Evolutionary conservation across 345 rosid genomes (phyloP).

Genomic region (Kandelia obovata): DNA sequence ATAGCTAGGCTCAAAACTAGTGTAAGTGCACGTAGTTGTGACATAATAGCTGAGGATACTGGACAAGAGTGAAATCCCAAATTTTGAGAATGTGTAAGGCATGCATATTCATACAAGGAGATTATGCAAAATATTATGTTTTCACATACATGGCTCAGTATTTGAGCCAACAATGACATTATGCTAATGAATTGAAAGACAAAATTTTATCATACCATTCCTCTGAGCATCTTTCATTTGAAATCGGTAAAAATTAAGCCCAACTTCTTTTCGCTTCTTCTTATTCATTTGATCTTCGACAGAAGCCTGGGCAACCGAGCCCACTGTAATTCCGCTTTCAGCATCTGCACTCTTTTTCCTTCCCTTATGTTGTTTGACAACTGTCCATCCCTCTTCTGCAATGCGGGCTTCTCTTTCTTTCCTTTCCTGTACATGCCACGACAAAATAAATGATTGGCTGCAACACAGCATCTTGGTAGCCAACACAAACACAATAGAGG

Average conservation of each 20-base stretch:
- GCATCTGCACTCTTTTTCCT: conserved; percentile 83
- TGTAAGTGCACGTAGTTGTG: background rate
- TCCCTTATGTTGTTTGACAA: conserved; percentile 89
- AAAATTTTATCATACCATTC: conserved; percentile 50
- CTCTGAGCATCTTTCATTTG: conserved; percentile 86
- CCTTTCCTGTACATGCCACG: conserved; percentile 51
- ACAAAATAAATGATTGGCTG: conserved; percentile 13
- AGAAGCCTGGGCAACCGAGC: conserved; percentile 72
- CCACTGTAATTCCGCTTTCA: conserved; percentile 75
- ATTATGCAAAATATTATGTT: background rate
- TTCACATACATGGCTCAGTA: background rate
- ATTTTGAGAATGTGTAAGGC: background rate
- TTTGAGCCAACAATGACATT: background rate
- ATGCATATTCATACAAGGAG: background rate
- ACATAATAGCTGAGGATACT: background rate
- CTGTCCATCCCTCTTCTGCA: conserved; percentile 97
- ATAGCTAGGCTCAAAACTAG: background rate
- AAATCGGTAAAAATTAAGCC: conserved; percentile 78
- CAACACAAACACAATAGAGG: background rate
- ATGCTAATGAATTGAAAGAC: background rate
- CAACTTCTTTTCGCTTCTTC: conserved; percentile 71
- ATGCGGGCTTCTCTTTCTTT: conserved; percentile 74
- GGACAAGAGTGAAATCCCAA: no score
- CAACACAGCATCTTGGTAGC: background rate
- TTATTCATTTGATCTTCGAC: conserved; percentile 54